These are phyloP conservation scores for Nyctanthes arbortristis DNA, from an alignment of 257 asterid species.

Conservation along the genomic window DNA sequence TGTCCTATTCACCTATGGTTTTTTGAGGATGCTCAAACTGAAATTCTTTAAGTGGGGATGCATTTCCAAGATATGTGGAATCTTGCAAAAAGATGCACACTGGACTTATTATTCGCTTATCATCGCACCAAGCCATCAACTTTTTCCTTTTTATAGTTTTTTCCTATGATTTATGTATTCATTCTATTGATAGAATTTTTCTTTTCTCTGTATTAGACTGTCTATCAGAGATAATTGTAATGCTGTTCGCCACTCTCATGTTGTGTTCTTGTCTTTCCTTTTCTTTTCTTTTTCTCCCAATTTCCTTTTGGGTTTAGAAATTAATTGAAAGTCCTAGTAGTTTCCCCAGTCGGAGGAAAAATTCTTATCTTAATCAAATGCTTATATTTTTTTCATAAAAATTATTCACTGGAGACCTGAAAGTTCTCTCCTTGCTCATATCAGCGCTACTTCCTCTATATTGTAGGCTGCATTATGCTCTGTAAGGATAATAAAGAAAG, in stretches of 20 bases:
- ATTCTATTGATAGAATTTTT: conserved; percentile 5
- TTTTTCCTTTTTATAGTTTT: neutral
- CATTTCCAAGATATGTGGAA: conserved; percentile 4
- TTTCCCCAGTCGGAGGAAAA: neutral
- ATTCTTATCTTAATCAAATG: conserved; percentile 9
- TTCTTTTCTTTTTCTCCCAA: conserved; percentile 3
- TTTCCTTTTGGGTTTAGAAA: neutral
- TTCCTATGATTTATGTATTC: conserved; percentile 3
- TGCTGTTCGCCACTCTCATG: too few species aligned
- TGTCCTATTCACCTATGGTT: neutral
- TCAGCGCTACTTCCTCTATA: conserved; percentile 8
- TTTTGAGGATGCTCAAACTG: conserved; percentile 7
- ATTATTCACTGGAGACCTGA: conserved; percentile 1
- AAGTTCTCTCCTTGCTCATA: conserved; percentile 14
- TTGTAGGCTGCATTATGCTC: conserved; percentile 52
- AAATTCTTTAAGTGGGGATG: conserved; percentile 10
- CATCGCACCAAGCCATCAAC: conserved; percentile 7
- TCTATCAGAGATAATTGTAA: conserved; percentile 2
- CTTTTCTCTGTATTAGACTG: too few species aligned
- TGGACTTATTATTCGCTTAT: conserved; percentile 7
- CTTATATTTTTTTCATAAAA: conserved; percentile 9
- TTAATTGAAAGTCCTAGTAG: neutral
- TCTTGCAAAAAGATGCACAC: conserved; percentile 8
- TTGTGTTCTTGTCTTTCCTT: too few species aligned
- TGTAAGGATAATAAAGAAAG: conserved; percentile 91